Base-by-base conservation (phyloP, 2,329 filamentous ascomycete species). In the Zymoseptoria crescenta region DNA sequence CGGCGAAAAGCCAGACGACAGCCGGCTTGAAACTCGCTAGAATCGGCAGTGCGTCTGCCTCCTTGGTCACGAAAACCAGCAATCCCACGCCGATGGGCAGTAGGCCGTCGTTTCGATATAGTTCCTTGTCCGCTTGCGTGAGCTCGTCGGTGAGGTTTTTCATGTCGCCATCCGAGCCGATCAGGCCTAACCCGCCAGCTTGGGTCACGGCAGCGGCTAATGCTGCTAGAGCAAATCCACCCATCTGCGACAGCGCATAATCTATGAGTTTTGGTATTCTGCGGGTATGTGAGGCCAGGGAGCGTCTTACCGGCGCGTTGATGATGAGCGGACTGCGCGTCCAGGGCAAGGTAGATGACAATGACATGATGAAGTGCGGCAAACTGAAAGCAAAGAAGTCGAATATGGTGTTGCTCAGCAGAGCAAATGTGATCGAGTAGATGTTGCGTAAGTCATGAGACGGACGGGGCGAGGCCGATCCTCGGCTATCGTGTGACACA, bases 1-100 rank as follows among this genome's bases (percentile, higher is more conserved):
- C 83, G 1, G 85, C 86, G 67, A 88, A 88, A 41, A 89, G 77
- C 86, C 87, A 89, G 8, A 86, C 77, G 0, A 83, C 85, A 1
- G 79, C 80, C 1, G 85, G 85, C 0, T 72, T 73, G 69, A 84
- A 80, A n/a, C 74, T 72, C 19, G 68, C 65, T 10, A 89, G 73
- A 7, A 87, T 64, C 1, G 83, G 67, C 1, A 83, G 68, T 3
- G 75, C 74, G 28, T 72, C 69, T 54, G 79, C 72, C 59, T 81
- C 64, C 9, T 65, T 60, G 8, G 64, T 59, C 21, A 69, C 59
- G 70, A 75, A 83, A 21, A 82, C 80, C 55, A 88, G 78, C 68
- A 89, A 83, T 56, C 85, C 86, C 1, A 87, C 75, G 59, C 81
- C 84, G 49, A 88, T 73, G 48, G 81, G 81, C 0, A 83, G 69